Evolutionary conservation across 1,284 basidiomycete genomes (phyloP), one percentile per base, ranked within the genome.

Genomic region (Jaminaea rosea): DNA sequence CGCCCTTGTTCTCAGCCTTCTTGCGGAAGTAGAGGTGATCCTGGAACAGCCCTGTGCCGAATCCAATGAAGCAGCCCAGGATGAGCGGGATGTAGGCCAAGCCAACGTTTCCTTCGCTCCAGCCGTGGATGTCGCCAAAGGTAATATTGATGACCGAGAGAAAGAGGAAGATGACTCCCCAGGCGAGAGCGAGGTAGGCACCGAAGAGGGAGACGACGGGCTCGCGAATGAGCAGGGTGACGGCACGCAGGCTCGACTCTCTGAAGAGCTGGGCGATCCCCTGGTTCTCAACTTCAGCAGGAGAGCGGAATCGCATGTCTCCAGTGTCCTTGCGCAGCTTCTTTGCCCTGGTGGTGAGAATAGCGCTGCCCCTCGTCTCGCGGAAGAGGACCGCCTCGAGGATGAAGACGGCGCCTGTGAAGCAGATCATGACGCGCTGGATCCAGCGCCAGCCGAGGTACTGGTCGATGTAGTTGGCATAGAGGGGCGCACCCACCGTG

Each of bases 361-460:
- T 65, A 55, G 63, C 71, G n/a, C 68, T 65, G 32, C 73, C 72
- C 23, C 73, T 63, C 1, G 72, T 73, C 55, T 75, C 74, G 42
- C 63, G 61, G 42, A 75, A 64, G 42, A 75, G 57, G 51, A 70
- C 17, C 32, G 69, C 37, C 36, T 74, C 72, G 46, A 63, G 55
- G 36, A 75, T 44, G 48, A 75, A 62, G 24, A 75, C 61, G 29
- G 53, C 55, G 26, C 63, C 65, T 54, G 62, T 55, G 49, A 65
- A 55, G 44, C 64, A 63, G 47, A 72, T 49, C 53, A 68, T 67
- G 9, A 69, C 56, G 52, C 65, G 67, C 55, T 75, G 62, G 34
- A 74, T 72, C 71, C 72, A 73, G 26, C 73, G 55, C 74, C 74
- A 75, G 13, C 72, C 73, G 51, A 66, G 53, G 11, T 60, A 51